Evolutionary conservation across 495 filamentous ascomycete genomes (phyloP).

Genomic region (Articulospora tetracladia): DNA sequence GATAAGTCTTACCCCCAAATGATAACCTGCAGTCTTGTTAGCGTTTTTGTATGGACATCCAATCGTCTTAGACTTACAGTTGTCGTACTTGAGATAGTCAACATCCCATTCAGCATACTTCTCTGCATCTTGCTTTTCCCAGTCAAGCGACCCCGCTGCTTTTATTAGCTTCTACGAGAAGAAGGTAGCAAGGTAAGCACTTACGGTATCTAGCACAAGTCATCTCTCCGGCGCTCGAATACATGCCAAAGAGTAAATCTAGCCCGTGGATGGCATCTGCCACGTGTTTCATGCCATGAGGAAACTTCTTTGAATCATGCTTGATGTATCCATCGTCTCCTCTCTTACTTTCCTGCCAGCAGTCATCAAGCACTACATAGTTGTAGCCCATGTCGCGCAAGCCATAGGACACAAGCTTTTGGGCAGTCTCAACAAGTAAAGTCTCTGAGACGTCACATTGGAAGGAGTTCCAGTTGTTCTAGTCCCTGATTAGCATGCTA

Average conservation of each 20-base stretch:
- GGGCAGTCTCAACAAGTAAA: constrained; percentile 40
- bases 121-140: constrained; percentile 42
- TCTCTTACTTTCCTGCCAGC: constrained; percentile 43
- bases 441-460: constrained; percentile 45
- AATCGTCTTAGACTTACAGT: constrained; percentile 44
- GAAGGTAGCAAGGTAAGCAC: neutral
- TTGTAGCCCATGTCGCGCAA: constrained; percentile 52
- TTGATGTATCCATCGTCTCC: constrained; percentile 23
- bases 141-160: constrained; percentile 31
- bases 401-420: constrained; percentile 42
- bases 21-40: no score
- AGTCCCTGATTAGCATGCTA: neutral
- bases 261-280: constrained; percentile 26
- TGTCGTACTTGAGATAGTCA: constrained; percentile 50
- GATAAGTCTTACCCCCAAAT: no score
- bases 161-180: neutral
- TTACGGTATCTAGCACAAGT: constrained; percentile 31
- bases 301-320: constrained; percentile 23
- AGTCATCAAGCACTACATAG: constrained; percentile 55
- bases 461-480: constrained; percentile 21
- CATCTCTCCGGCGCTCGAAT: constrained; percentile 27
- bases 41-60: no score
- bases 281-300: constrained; percentile 27
- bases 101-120: constrained; percentile 40
- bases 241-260: constrained; percentile 33